Conservation (phyloP, 2,329 filamentous ascomycete species). For the Penicillium vulpinum region DNA sequence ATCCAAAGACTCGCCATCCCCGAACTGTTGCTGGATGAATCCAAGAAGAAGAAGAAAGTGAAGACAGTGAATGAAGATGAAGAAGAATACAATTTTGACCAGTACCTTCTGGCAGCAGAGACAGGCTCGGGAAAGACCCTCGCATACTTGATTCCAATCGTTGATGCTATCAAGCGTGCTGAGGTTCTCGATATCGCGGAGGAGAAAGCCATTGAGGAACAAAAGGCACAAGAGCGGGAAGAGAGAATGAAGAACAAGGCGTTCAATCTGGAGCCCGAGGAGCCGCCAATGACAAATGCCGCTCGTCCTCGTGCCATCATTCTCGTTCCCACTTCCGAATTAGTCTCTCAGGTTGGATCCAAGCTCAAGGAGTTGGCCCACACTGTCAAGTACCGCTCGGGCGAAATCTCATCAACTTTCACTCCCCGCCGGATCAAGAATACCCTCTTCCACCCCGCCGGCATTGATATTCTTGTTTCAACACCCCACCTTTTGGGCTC, state of each 20-base stretch:
- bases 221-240: slow-evolving; percentile 57
- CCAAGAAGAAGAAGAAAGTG: slow-evolving; percentile 39
- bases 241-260: slow-evolving; percentile 55
- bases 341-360: slow-evolving; percentile 81
- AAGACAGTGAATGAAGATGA: slow-evolving; percentile 29
- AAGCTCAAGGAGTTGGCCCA: slow-evolving; percentile 83
- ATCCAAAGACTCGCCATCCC: slow-evolving; percentile 89
- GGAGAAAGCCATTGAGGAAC: slow-evolving; percentile 53
- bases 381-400: slow-evolving; percentile 80
- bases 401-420: slow-evolving; percentile 75
- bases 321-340: slow-evolving; percentile 86
- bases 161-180: slow-evolving; percentile 80
- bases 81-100: slow-evolving; percentile 53
- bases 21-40: slow-evolving; percentile 63
- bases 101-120: slow-evolving; percentile 87
- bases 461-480: slow-evolving; percentile 81
- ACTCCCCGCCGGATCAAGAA: slow-evolving; percentile 77
- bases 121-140: slow-evolving; percentile 97
- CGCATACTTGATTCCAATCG: slow-evolving; percentile 80
- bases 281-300: slow-evolving; percentile 65
- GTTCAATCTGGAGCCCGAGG: slow-evolving; percentile 61
- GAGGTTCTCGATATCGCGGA: slow-evolving; percentile 66
- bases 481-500: slow-evolving; percentile 88
- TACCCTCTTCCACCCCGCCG: slow-evolving; percentile 74
- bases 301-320: slow-evolving; percentile 81